Evolutionary conservation across 352 stramenopile species (phyloP).

Genomic region (Pythium periplocum): DNA sequence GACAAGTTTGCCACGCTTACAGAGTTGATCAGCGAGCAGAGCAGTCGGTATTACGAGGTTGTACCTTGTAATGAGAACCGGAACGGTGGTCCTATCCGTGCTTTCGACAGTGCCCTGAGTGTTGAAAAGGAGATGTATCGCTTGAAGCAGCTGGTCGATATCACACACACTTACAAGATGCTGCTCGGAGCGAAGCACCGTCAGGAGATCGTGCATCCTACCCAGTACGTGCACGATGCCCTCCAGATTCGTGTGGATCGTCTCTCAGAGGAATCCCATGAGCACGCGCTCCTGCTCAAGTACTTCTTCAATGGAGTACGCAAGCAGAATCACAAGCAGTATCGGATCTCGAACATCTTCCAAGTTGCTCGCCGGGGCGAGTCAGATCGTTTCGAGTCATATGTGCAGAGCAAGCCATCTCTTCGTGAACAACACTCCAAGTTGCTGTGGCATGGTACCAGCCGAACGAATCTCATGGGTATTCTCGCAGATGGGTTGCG

Average conservation of each 20-base stretch:
- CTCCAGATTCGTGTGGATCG: conserved; percentile 39
- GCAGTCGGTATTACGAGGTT: conserved; percentile 58
- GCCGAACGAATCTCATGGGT: conserved; percentile 43
- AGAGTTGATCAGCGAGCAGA: conserved; percentile 44
- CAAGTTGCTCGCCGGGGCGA: conserved; percentile 41
- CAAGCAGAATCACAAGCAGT: conserved; percentile 10
- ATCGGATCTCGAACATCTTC: conserved; percentile 47
- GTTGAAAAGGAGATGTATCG: conserved; percentile 52
- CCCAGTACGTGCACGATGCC: conserved; percentile 57
- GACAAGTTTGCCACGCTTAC: conserved; percentile 32
- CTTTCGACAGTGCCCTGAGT: conserved; percentile 31
- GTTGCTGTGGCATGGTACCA: conserved; percentile 74
- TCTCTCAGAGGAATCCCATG: conserved; percentile 15
- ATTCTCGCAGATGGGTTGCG: conserved; percentile 66
- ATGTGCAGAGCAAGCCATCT: conserved; percentile 23
- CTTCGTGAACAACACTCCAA: conserved; percentile 27
- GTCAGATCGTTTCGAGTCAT: conserved; percentile 26
- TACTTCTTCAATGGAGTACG: conserved; percentile 49
- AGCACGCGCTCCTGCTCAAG: conserved; percentile 29
- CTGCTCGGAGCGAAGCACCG: conserved; percentile 39
- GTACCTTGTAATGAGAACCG: conserved; percentile 53
- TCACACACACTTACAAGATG: conserved; percentile 56
- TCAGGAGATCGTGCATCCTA: conserved; percentile 23
- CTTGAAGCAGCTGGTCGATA: conserved; percentile 39
- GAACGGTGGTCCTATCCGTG: conserved; percentile 32